Evolutionary conservation across 352 stramenopile species (phyloP).

Genomic region (Pythium scleroteichum): DNA sequence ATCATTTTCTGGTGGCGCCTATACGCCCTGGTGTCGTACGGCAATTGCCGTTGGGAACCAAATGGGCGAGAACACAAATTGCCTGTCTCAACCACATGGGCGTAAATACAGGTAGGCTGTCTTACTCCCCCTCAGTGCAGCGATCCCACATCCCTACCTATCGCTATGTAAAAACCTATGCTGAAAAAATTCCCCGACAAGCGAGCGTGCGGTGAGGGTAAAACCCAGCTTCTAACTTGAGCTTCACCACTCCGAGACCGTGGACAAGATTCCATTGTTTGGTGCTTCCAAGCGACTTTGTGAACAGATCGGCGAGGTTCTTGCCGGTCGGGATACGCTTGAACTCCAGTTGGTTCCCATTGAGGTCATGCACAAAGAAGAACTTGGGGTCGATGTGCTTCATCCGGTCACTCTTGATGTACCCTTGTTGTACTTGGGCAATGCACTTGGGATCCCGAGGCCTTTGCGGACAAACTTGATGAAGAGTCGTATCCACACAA

Average conservation of each 20-base stretch:
- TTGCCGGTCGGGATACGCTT: conserved; percentile 15
- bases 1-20: too few species aligned
- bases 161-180: background rate
- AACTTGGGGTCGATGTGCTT: conserved; percentile 33
- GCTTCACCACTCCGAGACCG: conserved; percentile 18
- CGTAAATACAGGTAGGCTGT: background rate
- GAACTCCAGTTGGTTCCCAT: conserved; percentile 21
- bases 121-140: conserved; percentile 18
- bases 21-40: too few species aligned
- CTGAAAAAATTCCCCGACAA: conserved; percentile 15
- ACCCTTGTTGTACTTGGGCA: conserved; percentile 21
- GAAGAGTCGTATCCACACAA: conserved; percentile 21
- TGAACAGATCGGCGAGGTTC: conserved; percentile 25
- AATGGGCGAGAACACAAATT: too few species aligned
- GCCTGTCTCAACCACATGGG: too few species aligned
- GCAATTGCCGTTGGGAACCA: too few species aligned
- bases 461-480: conserved; percentile 19
- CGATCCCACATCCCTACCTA: background rate
- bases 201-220: conserved; percentile 17
- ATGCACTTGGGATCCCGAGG: conserved; percentile 16
- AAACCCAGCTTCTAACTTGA: conserved; percentile 20
- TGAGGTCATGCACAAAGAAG: conserved; percentile 31
- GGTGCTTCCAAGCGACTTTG: conserved; percentile 26
- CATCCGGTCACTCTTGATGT: conserved; percentile 28
- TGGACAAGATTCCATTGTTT: conserved; percentile 24